Conservation (phyloP, 179 eudicot genomes). For the Nepenthes alata region DNA sequence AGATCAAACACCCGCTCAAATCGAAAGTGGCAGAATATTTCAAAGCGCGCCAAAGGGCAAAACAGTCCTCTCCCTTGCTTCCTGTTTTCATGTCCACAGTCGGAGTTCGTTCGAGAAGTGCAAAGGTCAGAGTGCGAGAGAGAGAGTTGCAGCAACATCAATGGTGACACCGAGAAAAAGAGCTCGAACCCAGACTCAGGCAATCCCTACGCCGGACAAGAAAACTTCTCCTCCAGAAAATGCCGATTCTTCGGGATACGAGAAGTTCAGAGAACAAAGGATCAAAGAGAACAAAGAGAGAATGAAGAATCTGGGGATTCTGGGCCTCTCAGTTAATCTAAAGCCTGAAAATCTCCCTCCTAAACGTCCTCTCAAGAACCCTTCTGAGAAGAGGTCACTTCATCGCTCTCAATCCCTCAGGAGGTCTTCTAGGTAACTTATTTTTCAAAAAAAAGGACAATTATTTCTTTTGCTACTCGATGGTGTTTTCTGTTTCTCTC, state of each 20-base stretch:
- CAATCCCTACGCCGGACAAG: no score
- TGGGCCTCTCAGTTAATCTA: conserved; percentile 28
- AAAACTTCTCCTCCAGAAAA: no score
- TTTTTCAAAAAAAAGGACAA: no score
- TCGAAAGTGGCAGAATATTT: no score
- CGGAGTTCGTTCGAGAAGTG: no score
- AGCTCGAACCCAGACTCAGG: background rate
- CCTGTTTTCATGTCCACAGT: no score
- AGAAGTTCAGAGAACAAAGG: conserved; percentile 40
- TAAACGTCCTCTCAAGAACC: background rate
- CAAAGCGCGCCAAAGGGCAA: no score
- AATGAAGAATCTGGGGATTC: conserved; percentile 46
- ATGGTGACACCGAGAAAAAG: conserved; percentile 24
- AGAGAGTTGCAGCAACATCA: conserved; percentile 8
- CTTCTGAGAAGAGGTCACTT: conserved; percentile 8
- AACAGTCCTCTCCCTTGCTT: no score
- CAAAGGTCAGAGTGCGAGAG: background rate
- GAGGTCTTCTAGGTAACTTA: conserved; percentile 32
- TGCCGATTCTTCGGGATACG: conserved; percentile 20
- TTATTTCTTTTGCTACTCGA: no score
- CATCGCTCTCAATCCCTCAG: conserved; percentile 14
- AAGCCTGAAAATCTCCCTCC: conserved; percentile 4
- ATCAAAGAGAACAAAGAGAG: conserved; percentile 48
- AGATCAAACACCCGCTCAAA: no score
- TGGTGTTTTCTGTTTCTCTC: background rate